Evolutionary conservation across 1,284 basidiomycete genomes (phyloP).

Genomic region (Apiotrichum porosum): DNA sequence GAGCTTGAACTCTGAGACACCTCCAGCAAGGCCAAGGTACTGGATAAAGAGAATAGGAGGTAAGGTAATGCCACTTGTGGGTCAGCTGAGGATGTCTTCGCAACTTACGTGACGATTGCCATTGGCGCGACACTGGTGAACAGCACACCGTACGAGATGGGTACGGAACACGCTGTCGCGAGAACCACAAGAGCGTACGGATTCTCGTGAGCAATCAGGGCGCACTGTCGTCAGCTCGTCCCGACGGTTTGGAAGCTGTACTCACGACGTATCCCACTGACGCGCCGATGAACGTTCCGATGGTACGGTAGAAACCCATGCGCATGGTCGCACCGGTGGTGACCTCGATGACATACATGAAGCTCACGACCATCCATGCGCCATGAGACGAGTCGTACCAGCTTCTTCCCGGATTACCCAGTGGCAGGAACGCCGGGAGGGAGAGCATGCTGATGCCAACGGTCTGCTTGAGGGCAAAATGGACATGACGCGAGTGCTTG

Average conservation of each 20-base stretch:
- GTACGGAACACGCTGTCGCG: conserved; percentile 41
- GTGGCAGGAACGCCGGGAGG: conserved; percentile 47
- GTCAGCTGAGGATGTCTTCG: background rate
- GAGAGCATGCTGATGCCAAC: conserved; percentile 48
- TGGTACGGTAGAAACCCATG: conserved; percentile 47
- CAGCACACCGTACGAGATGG: conserved; percentile 47
- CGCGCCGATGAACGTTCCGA: conserved; percentile 50
- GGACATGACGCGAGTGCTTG: conserved; percentile 49
- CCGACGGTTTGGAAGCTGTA: background rate
- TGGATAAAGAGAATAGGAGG: conserved; percentile 49
- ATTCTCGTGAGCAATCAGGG: conserved; percentile 45
- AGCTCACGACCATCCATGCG: conserved; percentile 49
- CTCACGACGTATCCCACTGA: conserved; percentile 46
- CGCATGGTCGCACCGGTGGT: conserved; percentile 51
- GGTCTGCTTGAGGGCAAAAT: conserved; percentile 49
- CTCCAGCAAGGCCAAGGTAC: conserved; percentile 32
- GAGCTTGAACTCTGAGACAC: conserved; percentile 27
- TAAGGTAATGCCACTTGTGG: conserved; percentile 44
- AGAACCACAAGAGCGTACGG: conserved; percentile 49
- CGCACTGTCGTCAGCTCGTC: conserved; percentile 26
- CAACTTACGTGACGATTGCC: conserved; percentile 48
- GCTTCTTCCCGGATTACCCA: conserved; percentile 27
- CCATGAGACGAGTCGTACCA: conserved; percentile 48
- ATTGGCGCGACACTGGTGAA: conserved; percentile 40
- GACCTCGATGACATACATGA: conserved; percentile 52